phyloP scores from a whole-genome alignment of 768 basidiomycete species.

The Boletus patriciae region DNA sequence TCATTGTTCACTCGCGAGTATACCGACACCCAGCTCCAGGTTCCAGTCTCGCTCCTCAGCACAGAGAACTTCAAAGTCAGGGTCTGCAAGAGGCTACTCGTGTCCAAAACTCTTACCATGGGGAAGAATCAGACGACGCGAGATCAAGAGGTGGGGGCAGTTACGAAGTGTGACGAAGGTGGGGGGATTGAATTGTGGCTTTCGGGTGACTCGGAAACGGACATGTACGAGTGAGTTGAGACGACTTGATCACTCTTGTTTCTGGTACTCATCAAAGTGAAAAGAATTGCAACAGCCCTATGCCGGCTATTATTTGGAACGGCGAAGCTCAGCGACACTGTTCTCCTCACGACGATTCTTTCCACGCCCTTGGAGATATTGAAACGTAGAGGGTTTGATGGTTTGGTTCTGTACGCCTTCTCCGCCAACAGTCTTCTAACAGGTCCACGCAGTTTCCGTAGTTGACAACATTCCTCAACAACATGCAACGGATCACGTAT shows the following conservation, averaged over 20 bases:
- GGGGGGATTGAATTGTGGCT: slow-evolving; percentile 69
- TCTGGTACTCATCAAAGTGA: neutral
- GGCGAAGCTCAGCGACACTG: slow-evolving; percentile 76
- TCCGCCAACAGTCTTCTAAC: neutral
- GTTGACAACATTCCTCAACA: slow-evolving; percentile 47
- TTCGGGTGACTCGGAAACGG: slow-evolving; percentile 64
- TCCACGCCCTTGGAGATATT: slow-evolving; percentile 67
- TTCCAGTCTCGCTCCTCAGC: slow-evolving; percentile 57
- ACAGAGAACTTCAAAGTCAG: slow-evolving; percentile 64
- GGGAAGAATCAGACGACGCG: slow-evolving; percentile 47
- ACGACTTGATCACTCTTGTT: neutral
- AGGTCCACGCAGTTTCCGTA: slow-evolving; percentile 35
- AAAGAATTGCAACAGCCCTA: slow-evolving; percentile 76
- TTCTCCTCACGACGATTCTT: slow-evolving; percentile 53
- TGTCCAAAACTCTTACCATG: slow-evolving; percentile 57
- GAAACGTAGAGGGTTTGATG: neutral
- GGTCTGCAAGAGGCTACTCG: slow-evolving; percentile 57
- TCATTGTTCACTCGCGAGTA: slow-evolving; percentile 67
- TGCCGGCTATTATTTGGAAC: slow-evolving; percentile 74
- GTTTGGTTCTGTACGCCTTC: neutral
- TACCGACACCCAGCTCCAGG: slow-evolving; percentile 54
- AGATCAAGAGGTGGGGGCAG: slow-evolving; percentile 67
- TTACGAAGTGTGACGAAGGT: slow-evolving; percentile 49
- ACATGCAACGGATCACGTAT: neutral
- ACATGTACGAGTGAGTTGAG: slow-evolving; percentile 82